phyloP scores from a whole-genome alignment of 1,139 yeast genomes.

The Kluyveromyces sp. region DNA sequence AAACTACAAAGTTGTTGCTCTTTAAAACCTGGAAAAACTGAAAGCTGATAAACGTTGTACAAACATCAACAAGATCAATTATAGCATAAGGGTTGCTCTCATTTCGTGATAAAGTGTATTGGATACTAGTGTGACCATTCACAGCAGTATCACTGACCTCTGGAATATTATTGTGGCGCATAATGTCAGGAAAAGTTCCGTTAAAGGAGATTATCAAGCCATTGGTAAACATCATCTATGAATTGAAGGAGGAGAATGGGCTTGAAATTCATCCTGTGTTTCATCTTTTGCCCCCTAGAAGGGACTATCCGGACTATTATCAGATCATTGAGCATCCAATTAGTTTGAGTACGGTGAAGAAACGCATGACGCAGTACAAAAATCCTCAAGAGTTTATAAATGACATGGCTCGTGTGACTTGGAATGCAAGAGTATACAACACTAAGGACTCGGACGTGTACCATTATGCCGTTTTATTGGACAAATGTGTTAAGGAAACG shows the following conservation, averaged over 20 bases:
- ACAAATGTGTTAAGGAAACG: slow-evolving; percentile 48
- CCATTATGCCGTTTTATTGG: slow-evolving; percentile 64
- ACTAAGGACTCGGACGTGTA: slow-evolving; percentile 62
- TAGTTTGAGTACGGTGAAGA: slow-evolving; percentile 62
- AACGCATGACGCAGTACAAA: slow-evolving; percentile 42
- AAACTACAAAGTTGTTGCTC: too few species aligned
- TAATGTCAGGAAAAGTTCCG: slow-evolving; percentile 4
- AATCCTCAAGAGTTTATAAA: slow-evolving; percentile 61
- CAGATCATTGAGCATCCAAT: slow-evolving; percentile 61
- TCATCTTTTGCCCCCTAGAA: slow-evolving; percentile 46
- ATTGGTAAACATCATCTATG: slow-evolving; percentile 33
- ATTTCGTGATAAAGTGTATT: too few species aligned
- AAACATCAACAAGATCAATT: too few species aligned
- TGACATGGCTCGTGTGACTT: slow-evolving; percentile 75
- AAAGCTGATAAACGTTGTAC: too few species aligned
- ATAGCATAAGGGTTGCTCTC: too few species aligned
- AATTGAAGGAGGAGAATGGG: slow-evolving; percentile 41
- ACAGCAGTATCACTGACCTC: not conserved
- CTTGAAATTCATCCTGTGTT: slow-evolving; percentile 42
- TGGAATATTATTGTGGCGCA: not conserved
- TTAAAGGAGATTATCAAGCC: slow-evolving; percentile 9
- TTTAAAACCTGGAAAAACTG: too few species aligned
- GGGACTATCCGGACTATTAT: slow-evolving; percentile 65
- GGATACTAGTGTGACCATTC: too few species aligned
- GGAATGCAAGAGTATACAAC: slow-evolving; percentile 86